Evolutionary conservation across 441 rosid species (phyloP), one percentile per base, ranked within the genome.

Genomic region (Pelargonium citronellum): DNA sequence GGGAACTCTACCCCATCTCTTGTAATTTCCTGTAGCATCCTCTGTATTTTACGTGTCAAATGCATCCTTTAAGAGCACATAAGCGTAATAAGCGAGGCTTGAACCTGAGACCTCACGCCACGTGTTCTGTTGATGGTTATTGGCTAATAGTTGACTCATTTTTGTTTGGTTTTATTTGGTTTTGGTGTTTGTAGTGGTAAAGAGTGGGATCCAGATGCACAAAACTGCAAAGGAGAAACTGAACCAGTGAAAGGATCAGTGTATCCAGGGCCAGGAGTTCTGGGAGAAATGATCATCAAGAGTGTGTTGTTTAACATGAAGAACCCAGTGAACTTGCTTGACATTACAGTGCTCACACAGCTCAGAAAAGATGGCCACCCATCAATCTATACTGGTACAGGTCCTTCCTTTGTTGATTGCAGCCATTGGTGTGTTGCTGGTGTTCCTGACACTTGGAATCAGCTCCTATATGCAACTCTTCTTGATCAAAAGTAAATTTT

Each of bases 361-460:
- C 58, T 84, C 67, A 81, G 92, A 27, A 87, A 83, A 69, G 92
- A 86, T 0, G 82, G 86, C n/a, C 90, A 87, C 58, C 90, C 90
- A 62, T 87, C 90, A 0, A 63, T 77, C 62, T 87, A 79, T 6
- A 58, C 86, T 0, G 80, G 82, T 55, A 4, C 34, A 10, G 89
- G 86, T 49, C 46, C 4, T 6, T 11, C 30, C 0, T 46, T 73
- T 0, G 30, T 63, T 0, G 92, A 87, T 70, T 87, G 92, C 70
- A 84, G 90, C 74, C 92, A 87, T 62, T 87, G 92, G 92, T 84
- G 92, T 71, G 81, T 87, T 0, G 83, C 90, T 1, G 92, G 92
- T 44, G 80, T 81, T 71, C 92, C 87, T 0, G 92, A 87, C 75
- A 63, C 77, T 2, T 87, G 89, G 90, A 87, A 87, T 74, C 85